These are phyloP conservation scores for Schoenoplectus triqueter DNA, from an alignment of 202 grass and related monocot species.

Conservation along the genomic window DNA sequence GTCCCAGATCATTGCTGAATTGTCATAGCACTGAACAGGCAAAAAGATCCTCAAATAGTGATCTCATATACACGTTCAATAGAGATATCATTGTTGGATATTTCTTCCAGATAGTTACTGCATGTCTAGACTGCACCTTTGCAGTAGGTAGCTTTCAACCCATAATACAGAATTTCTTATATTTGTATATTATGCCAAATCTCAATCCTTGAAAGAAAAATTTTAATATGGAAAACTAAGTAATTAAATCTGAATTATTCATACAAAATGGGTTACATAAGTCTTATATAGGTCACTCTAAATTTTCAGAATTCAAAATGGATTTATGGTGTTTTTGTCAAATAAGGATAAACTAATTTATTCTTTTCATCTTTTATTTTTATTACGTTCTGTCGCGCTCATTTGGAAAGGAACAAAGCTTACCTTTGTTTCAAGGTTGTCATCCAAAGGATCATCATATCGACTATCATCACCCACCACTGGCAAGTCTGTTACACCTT, in stretches of 20 bases:
- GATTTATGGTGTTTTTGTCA: neutral
- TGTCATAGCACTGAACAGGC: neutral
- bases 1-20: neutral
- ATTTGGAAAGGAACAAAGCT: neutral
- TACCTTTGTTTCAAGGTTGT: neutral
- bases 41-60: constrained; percentile 9
- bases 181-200: constrained; percentile 15
- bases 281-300: no score
- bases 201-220: neutral
- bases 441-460: neutral
- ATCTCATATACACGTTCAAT: constrained; percentile 85
- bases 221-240: neutral
- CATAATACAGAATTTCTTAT: constrained; percentile 27
- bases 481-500: neutral
- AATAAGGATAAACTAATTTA: no score
- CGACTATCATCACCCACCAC: neutral
- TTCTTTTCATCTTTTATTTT: neutral
- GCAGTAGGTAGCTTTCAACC: constrained; percentile 94
- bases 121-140: constrained; percentile 54
- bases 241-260: neutral
- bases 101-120: constrained; percentile 71
- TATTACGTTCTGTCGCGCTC: neutral
- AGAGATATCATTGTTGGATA: constrained; percentile 79
- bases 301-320: neutral
- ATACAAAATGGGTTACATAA: neutral